Evolutionary conservation across 208 protist species (phyloP).

Genomic region (Entamoeba dispar): DNA sequence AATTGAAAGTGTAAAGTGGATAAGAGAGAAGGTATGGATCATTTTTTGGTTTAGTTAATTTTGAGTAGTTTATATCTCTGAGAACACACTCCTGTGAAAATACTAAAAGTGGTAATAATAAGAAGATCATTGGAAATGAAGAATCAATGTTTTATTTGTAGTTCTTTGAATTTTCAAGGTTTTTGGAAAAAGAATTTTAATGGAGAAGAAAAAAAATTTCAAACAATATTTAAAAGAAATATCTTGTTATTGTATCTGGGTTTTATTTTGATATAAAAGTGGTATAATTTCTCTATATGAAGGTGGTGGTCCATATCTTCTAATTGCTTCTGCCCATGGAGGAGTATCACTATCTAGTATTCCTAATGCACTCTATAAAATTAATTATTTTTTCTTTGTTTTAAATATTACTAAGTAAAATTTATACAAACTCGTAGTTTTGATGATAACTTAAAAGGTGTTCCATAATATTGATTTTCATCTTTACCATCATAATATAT

Average conservation of each 20-base stretch:
- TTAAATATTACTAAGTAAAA: constrained; percentile 30
- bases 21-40: background rate
- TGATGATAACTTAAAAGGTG: background rate
- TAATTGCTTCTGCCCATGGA: constrained; percentile 95
- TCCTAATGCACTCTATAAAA: constrained; percentile 62
- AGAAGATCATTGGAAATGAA: no score
- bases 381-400: constrained; percentile 57
- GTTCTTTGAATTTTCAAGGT: no score
- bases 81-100: background rate
- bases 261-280: no score
- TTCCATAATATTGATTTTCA: constrained; percentile 40
- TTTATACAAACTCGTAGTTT: background rate
- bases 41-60: background rate
- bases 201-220: no score
- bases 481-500: constrained; percentile 73
- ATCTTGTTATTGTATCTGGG: no score
- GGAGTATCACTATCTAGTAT: constrained; percentile 64
- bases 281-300: constrained; percentile 50
- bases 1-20: background rate
- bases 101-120: no score
- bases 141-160: no score
- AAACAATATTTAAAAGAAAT: no score
- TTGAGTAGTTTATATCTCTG: background rate
- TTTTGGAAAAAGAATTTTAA: no score
- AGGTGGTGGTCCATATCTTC: constrained; percentile 81